Evolutionary conservation across 139 green algal genomes (phyloP).

Genomic region (Coccomyxa sp.): DNA sequence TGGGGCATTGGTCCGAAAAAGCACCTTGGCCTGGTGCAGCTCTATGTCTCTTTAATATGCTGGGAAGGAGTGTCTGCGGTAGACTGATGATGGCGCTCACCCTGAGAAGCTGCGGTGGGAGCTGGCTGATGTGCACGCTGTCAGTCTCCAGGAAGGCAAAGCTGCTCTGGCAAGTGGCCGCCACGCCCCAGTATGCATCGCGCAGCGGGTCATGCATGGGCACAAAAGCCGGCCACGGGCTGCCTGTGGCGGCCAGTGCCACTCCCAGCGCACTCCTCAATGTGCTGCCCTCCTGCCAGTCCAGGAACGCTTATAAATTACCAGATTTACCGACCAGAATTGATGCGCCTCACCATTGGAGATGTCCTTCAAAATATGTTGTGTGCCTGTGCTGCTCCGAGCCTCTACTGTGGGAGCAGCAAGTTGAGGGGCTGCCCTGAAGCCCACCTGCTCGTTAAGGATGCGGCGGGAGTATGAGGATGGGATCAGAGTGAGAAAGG

Average conservation of each 20-base stretch:
- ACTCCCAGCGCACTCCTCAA: conserved; percentile 48
- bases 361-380: background rate
- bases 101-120: conserved; percentile 1
- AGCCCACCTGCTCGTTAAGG: conserved; percentile 39
- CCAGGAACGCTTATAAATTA: too few relatives aligned
- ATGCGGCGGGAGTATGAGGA: conserved; percentile 62
- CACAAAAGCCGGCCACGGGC: conserved; percentile 59
- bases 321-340: background rate
- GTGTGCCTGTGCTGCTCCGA: background rate
- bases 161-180: background rate
- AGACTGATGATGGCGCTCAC: too few relatives aligned
- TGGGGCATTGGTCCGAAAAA: background rate
- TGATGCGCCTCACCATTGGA: background rate
- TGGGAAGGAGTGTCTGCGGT: background rate
- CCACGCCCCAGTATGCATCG: conserved; percentile 64
- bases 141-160: conserved; percentile 40
- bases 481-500: conserved; percentile 62
- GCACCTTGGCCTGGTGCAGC: background rate
- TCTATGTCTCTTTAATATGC: too few relatives aligned
- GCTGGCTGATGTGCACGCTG: conserved; percentile 47
- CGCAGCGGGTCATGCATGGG: conserved; percentile 70
- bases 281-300: conserved; percentile 43
- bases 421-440: background rate
- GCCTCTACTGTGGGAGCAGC: background rate
- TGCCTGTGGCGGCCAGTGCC: conserved; percentile 36